Base-by-base conservation (phyloP, 352 stramenopile species). In the Phytophthora sojae region DNA sequence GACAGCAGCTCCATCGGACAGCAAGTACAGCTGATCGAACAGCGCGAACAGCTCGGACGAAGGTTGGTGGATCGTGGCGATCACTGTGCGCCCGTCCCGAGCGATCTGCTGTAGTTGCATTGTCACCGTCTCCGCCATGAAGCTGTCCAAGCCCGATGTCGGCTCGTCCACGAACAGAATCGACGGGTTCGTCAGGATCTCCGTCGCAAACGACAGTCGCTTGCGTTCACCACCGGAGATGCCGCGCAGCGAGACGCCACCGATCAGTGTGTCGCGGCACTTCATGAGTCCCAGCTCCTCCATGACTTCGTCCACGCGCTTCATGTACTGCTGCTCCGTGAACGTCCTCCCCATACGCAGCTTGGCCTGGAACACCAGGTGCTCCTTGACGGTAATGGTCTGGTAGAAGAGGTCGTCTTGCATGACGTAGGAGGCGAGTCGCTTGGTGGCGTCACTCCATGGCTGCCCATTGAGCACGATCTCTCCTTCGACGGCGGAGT, bases 331-430 rank as follows among this genome's bases (percentile, higher is more conserved):
- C 17, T 71, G 17, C 62, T 72, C 61, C 2, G 72, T 62, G 42
- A 61, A 69, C 7, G 63, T 69, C 12, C 69, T 75, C 4, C 86
- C 83, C 55, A 96, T 78, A 21, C 89, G 72, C 2, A 98, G 71
- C 55, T 80, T 77, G 12, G 89, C 89, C n/a, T 90, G 80, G 79
- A 96, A 98, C 19, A 80, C 78, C 2, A 97, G 64, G 57, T 96
- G 89, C 76, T 95, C 90, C 47, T 75, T 71, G 9, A 77, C 69
- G 0, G 95, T 98, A 11, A 98, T 73, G 66, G 93, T 96, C 25
- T 77, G 68, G 63, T 97, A 86, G 47, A 98, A 85, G n/a, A 97
- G 77, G 74, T 98, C 92, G 66, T 98, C 94, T 68, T 97, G 91
- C 76, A 93, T 94, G 23, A 98, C 88, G 64, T 97, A 98, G 53